Evolutionary conservation across 129 eudicot species (phyloP), one percentile per base, ranked within the genome.

Genomic region (Calendula officinalis): DNA sequence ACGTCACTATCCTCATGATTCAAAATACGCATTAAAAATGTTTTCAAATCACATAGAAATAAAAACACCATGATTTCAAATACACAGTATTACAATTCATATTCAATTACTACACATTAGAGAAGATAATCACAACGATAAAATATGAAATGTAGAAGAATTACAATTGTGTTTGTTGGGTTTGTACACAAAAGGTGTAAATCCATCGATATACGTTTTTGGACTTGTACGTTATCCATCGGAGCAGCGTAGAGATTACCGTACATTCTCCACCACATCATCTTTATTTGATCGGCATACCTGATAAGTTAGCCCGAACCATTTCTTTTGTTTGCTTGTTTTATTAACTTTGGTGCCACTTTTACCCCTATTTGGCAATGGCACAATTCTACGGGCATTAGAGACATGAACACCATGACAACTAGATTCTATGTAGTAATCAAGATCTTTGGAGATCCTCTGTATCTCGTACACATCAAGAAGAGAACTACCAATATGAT

Each of bases 391-490:
- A 14, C 55, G 68, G 9, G 50, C 55, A 7, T 76, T 69, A 8
- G 38, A 70, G 14, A 3, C 45, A 6, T 33, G 43, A 56, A 35
- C 46, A 40, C 16, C 63, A 12, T 57, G 49, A 27, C 16, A 39
- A 68, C 78, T 75, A 7, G 75, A 54, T 58, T 75, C 56, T 3
- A 75, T 69, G 68, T 78, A 78, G 33, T 40, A 14, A 39, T 79
- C 77, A 12, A 82, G 79, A 27, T 85, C 81, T 59, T 46, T 78
- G 5, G 87, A 81, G 37, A 85, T 82, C 13, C 83, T 70, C 53
- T 73, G 81, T 27, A 81, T 85, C 49, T 85, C 92, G 53, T 81
- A 79, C 11, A 6, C 27, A 70, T 85, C 87, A 17, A 85, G 71
- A 75, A 81, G 92, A 53, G 85, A 78, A 13, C 46, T 71, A 4